Evolutionary conservation across 2,329 filamentous ascomycete genomes (phyloP).

Genomic region (Aureobasidium pullulans): DNA sequence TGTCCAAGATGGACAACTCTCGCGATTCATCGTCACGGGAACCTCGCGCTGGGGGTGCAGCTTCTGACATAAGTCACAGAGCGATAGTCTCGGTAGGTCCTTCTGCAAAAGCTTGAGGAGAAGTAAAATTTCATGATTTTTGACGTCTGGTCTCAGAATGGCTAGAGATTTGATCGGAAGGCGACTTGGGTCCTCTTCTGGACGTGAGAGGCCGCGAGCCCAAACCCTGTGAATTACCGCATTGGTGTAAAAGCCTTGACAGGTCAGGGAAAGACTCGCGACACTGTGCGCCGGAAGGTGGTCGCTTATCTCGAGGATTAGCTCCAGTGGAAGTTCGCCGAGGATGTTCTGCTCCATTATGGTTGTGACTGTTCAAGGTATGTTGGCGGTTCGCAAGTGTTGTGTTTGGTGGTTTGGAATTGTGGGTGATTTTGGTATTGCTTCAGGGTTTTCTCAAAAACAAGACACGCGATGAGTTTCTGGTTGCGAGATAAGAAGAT

Average conservation of each 20-base stretch:
- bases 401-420: neutral
- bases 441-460: no score
- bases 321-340: neutral
- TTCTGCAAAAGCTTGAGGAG: neutral
- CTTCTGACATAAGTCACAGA: neutral
- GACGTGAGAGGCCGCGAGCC: neutral
- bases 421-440: no score
- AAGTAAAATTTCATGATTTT: neutral
- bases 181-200: neutral
- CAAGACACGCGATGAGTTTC: no score
- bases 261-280: neutral
- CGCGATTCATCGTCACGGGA: neutral
- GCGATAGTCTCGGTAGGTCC: neutral
- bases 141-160: neutral
- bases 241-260: neutral
- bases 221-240: neutral
- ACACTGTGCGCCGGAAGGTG: neutral
- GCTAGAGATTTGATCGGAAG: neutral
- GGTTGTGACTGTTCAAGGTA: no score
- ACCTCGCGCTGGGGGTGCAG: neutral
- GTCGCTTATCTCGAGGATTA: neutral
- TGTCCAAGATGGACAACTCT: neutral
- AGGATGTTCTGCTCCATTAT: neutral
- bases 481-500: no score
- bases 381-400: neutral